Base-by-base conservation (phyloP, 371 early-diverging fungal genomes). In the Actinomortierella ambigua region DNA sequence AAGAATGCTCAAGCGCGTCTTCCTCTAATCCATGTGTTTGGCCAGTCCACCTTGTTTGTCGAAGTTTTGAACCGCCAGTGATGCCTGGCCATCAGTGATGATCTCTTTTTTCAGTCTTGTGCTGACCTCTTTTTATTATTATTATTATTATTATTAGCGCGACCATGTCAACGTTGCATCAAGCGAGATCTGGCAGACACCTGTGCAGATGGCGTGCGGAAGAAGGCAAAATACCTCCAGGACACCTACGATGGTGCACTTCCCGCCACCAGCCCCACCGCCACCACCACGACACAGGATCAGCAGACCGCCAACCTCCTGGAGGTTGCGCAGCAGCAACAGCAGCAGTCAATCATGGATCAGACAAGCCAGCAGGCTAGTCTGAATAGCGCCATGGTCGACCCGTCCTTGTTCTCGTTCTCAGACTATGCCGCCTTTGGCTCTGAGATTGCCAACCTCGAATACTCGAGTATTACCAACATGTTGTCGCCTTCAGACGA, bases 131-230 rank as follows among this genome's bases (percentile, higher is more conserved):
- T 56, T n/a, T n/a, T n/a, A n/a, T n/a, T n/a, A n/a, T n/a, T n/a
- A n/a, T n/a, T n/a, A n/a, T n/a, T n/a, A n/a, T n/a, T n/a, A n/a
- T n/a, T 56, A 57, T 17, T 67, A 88, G 88, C 81, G 17, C 87
- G 95, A 49, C 96, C 96, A 27, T 96, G 96, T 75, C 83, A 82
- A 51, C 87, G 94, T 4, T 96, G 96, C 71, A 81, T 90, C 24
- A 93, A 92, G 75, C 81, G 90, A 28, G 90, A 90, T 41, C 68
- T 93, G 29, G 86, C 81, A 13, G 82, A 65, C 14, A 85, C 90
- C 11, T 95, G 95, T 65, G 79, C 81, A 1, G 95, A 95, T 66
- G 93, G 91, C 15, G 67, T 78, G 43, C 83, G 93, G 47, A 94
- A 93, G 70, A 88, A 85, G 71, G 89, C 90, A 11, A 95, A 94